Base-by-base conservation (phyloP, 1,284 basidiomycete genomes). In the Cutaneotrichosporon cavernicola region DNA sequence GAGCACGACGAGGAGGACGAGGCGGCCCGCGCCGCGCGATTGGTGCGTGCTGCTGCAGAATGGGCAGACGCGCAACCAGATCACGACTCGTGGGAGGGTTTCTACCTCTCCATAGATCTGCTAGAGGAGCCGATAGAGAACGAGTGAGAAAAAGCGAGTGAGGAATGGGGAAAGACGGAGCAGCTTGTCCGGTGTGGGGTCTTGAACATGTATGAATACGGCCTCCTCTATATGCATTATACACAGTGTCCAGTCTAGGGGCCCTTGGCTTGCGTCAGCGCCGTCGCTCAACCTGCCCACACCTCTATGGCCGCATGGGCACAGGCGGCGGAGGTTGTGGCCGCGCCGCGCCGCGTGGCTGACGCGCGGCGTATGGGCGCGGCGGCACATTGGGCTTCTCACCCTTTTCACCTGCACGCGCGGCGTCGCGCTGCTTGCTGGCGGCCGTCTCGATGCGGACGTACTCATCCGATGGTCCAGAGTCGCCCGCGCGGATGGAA, bases 381-480 rank as follows among this genome's bases (percentile, higher is more conserved):
- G 53, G 53, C 13, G 55, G 36, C 13, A 40, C 38, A 18, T 56
- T 38, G 36, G 36, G 36, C 26, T 56, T 56, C 55, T 56, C 55
- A 8, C 55, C 36, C 26, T 56, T 56, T 38, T 56, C 55, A 8
- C 55, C 36, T 43, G 55, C 55, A 22, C 46, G 61, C 60, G 67
- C 69, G 2, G 77, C 76, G 36, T 82, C 80, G 22, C 81, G 73
- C 66, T 77, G 76, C 65, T 79, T 81, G 53, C 77, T 80, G 8
- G 80, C 75, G 16, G 78, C 75, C 43, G 89, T 92, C 69, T 94
- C 91, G 38, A 94, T 84, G 70, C 86, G 85, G 60, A 94, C 91
- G 73, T 92, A 95, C 70, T 93, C 91, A 67, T 85, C 77, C 21
- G 64, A 61, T 21, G 70, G 57, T 6, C 31, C 30, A 13, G 65